Percentiles rank a stretch among this genome's conserved stretches.
phyloP scores from a whole-genome alignment of 768 basidiomycete genomes.

The Trametes elegans region DNA sequence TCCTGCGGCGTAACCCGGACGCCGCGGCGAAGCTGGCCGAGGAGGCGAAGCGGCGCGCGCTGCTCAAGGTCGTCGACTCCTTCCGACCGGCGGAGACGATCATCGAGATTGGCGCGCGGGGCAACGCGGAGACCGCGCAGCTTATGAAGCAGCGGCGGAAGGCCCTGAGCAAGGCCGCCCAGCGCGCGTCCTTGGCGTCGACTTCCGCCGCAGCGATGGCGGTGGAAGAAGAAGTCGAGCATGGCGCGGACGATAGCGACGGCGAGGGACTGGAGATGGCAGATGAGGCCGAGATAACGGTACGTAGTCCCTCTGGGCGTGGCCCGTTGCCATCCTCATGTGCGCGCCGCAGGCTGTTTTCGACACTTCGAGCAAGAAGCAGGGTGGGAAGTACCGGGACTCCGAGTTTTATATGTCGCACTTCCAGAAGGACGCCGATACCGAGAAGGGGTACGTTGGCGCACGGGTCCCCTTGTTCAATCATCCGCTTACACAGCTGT shows the following conservation, averaged over 20 bases:
- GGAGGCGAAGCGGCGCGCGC: slow-evolving; percentile 57
- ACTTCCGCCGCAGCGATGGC: slow-evolving; percentile 31
- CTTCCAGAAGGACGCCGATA: slow-evolving; percentile 80
- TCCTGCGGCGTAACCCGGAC: slow-evolving; percentile 38
- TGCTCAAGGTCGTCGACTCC: slow-evolving; percentile 73
- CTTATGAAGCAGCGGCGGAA: slow-evolving; percentile 90
- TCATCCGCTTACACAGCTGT: neutral
- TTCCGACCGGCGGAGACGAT: slow-evolving; percentile 90
- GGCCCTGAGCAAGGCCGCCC: slow-evolving; percentile 64
- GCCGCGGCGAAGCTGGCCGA: slow-evolving; percentile 36
- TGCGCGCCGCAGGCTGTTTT: slow-evolving; percentile 59
- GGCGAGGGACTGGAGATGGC: slow-evolving; percentile 60
- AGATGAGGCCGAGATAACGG: slow-evolving; percentile 74
- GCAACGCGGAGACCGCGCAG: slow-evolving; percentile 53
- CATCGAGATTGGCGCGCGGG: slow-evolving; percentile 82
- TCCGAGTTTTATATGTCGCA: slow-evolving; percentile 91
- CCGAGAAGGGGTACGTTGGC: slow-evolving; percentile 80
- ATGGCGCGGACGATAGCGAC: slow-evolving; percentile 30
- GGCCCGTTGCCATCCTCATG: neutral
- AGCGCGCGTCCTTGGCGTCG: slow-evolving; percentile 41
- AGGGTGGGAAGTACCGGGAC: slow-evolving; percentile 57
- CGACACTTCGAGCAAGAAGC: slow-evolving; percentile 39
- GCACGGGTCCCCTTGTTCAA: neutral
- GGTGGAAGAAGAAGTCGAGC: slow-evolving; percentile 35
- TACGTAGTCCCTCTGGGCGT: slow-evolving; percentile 34